A percentile compares a stretch with the other conserved stretches of the same genome.
phyloP scores from a whole-genome alignment of 345 rosid species.

The Trapa bicornis region DNA sequence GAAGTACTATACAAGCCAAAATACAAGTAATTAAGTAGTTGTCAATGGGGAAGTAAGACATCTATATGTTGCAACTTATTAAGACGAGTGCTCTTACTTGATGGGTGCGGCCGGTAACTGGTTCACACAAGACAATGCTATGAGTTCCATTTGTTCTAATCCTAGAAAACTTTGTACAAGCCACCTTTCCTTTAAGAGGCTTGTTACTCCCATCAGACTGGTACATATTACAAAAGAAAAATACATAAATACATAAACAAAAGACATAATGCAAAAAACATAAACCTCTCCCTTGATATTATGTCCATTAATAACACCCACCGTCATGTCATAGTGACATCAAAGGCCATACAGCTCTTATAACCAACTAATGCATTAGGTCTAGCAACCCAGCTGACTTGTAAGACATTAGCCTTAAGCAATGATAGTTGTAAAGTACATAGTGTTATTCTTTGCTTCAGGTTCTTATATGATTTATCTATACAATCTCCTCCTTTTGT shows the following conservation, averaged over 20 bases:
- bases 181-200: slow-evolving; percentile 52
- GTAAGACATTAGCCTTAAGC: not conserved
- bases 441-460: not conserved
- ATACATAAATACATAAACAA: too few species aligned
- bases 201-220: slow-evolving; percentile 18
- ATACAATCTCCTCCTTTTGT: not conserved
- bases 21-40: not conserved
- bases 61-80: not conserved
- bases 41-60: not conserved
- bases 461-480: not conserved
- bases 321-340: not conserved
- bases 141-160: slow-evolving; percentile 64
- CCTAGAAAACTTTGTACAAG: slow-evolving; percentile 80
- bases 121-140: slow-evolving; percentile 82
- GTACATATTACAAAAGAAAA: not conserved
- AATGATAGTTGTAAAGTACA: not conserved
- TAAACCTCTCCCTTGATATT: not conserved
- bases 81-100: slow-evolving; percentile 44
- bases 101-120: slow-evolving; percentile 91
- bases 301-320: not conserved
- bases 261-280: not conserved
- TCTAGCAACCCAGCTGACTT: not conserved
- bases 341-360: not conserved
- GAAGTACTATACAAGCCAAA: not conserved
- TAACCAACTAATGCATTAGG: not conserved